Percentiles rank a stretch among this genome's conserved stretches.
Evolutionary conservation across 495 filamentous ascomycete species (phyloP).

Genomic region (Platismatia glauca): DNA sequence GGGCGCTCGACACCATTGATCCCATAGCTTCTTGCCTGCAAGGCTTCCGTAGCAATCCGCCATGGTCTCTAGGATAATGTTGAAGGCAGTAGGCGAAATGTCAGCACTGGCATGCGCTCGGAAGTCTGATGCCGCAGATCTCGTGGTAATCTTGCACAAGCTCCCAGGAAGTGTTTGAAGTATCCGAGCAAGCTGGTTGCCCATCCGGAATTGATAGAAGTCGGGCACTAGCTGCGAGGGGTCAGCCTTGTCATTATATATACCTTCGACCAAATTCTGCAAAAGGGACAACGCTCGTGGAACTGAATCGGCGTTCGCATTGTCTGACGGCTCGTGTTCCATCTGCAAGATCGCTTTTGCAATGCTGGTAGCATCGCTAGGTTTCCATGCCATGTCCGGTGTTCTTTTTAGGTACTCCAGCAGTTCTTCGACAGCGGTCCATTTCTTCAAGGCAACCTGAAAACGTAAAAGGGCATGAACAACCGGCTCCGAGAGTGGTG

Average conservation of each 20-base stretch:
- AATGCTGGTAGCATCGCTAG: constrained; percentile 37
- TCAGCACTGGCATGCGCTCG: constrained; percentile 20
- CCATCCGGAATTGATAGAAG: constrained; percentile 20
- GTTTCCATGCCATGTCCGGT: constrained; percentile 39
- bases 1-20: constrained; percentile 35
- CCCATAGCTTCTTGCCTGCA: constrained; percentile 34
- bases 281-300: constrained; percentile 23
- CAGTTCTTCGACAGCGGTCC: constrained; percentile 39
- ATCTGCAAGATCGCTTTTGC: constrained; percentile 36
- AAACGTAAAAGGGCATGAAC: constrained; percentile 43
- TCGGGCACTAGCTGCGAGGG: constrained; percentile 16
- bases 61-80: constrained; percentile 38
- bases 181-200: constrained; percentile 26
- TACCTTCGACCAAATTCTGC: constrained; percentile 13
- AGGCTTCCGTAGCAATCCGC: constrained; percentile 39
- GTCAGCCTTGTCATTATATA: constrained; percentile 28
- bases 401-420: constrained; percentile 36
- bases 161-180: constrained; percentile 17
- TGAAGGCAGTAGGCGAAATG: constrained; percentile 35
- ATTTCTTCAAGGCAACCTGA: constrained; percentile 39
- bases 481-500: constrained; percentile 37
- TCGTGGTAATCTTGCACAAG: constrained; percentile 13
- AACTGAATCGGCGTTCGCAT: constrained; percentile 13
- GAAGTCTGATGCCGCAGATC: constrained; percentile 12
- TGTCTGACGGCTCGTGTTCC: constrained; percentile 20